Evolutionary conservation across 306 rosid species (phyloP).

Genomic region (Gleditsia sinensis): DNA sequence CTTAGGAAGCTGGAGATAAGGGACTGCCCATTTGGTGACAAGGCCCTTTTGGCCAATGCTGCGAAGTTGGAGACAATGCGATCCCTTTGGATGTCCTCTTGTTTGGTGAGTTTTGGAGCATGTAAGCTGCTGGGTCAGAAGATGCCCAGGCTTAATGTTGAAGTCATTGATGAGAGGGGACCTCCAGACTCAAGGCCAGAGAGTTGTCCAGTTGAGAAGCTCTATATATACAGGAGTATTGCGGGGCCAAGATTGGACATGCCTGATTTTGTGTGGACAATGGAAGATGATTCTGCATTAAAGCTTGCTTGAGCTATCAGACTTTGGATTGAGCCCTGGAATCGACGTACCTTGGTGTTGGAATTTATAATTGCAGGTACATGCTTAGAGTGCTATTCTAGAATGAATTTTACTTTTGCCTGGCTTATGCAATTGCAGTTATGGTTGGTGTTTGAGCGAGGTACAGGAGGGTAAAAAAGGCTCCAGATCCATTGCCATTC

Average conservation of each 20-base stretch:
- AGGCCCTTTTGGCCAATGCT: constrained; percentile 85
- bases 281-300: constrained; percentile 47
- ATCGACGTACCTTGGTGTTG: background rate
- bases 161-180: constrained; percentile 19
- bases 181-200: constrained; percentile 30
- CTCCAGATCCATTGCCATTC: constrained; percentile 53
- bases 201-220: constrained; percentile 66
- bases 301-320: constrained; percentile 35
- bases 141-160: constrained; percentile 16
- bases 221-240: constrained; percentile 58
- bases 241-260: constrained; percentile 65
- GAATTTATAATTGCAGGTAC: constrained; percentile 40
- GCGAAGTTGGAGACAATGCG: constrained; percentile 65
- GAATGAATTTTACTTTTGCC: constrained; percentile 25
- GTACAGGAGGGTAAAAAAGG: constrained; percentile 39
- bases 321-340: background rate
- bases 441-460: constrained; percentile 35
- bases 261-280: constrained; percentile 66
- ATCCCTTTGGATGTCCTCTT: constrained; percentile 23
- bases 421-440: constrained; percentile 50
- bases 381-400: constrained; percentile 33
- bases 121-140: constrained; percentile 14
- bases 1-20: constrained; percentile 75
- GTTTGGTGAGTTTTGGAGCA: constrained; percentile 16
- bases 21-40: constrained; percentile 82